Conservation (phyloP, 306 rosid genomes). For the Fragaria nilgerrensis region DNA sequence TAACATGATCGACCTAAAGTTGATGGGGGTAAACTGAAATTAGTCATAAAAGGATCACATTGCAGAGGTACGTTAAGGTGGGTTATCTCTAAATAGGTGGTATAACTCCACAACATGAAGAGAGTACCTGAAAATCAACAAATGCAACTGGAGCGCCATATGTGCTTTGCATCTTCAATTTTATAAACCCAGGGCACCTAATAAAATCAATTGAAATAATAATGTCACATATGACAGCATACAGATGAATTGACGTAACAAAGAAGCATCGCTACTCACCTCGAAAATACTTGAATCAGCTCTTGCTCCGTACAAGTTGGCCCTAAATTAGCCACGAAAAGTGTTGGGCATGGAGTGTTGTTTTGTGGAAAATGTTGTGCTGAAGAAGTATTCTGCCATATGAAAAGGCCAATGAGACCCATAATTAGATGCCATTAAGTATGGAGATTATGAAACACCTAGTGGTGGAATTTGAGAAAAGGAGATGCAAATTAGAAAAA, state of each 20-base stretch:
- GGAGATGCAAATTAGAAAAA: background rate
- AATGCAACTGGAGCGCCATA: slow-evolving; percentile 95
- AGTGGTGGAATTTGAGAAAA: background rate
- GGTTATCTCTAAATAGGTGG: background rate
- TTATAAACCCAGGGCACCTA: slow-evolving; percentile 86
- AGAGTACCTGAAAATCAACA: slow-evolving; percentile 85
- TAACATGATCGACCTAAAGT: no score
- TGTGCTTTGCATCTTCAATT: slow-evolving; percentile 92
- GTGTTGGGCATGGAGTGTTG: slow-evolving; percentile 72
- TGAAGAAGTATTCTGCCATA: slow-evolving; percentile 41
- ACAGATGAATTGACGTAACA: slow-evolving; percentile 7
- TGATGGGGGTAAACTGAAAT: no score
- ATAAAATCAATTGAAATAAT: slow-evolving; percentile 8
- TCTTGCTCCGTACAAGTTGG: slow-evolving; percentile 85
- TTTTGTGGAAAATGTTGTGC: slow-evolving; percentile 46
- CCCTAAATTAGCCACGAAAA: slow-evolving; percentile 91
- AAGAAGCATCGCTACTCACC: slow-evolving; percentile 37
- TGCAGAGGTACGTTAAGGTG: background rate
- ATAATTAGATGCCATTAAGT: slow-evolving; percentile 10
- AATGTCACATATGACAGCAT: background rate
- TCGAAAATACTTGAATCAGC: slow-evolving; percentile 75
- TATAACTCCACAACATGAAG: background rate
- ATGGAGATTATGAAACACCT: slow-evolving; percentile 1
- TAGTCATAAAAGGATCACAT: background rate
- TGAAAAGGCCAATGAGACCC: slow-evolving; percentile 10